Conservation (phyloP, 1,284 basidiomycete species). For the Inonotus obliquus region DNA sequence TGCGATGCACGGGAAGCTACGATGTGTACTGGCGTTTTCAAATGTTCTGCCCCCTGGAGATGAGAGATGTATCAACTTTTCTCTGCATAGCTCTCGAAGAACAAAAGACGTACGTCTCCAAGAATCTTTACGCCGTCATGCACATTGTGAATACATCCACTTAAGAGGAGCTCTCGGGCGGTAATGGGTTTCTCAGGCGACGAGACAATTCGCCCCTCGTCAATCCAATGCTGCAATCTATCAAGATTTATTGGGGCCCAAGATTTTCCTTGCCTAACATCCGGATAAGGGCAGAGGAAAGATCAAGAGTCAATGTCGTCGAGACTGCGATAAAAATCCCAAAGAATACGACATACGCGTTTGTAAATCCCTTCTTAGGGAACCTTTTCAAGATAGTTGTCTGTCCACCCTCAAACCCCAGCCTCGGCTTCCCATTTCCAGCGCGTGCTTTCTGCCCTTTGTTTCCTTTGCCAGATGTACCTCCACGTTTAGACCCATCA, state of each 20-base stretch:
- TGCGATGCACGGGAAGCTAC: conserved; percentile 84
- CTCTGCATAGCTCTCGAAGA: not conserved
- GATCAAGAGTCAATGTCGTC: not conserved
- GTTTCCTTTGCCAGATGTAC: conserved; percentile 89
- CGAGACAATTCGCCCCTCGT: conserved; percentile 76
- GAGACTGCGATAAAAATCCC: not conserved
- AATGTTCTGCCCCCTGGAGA: conserved; percentile 56
- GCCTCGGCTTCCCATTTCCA: conserved; percentile 82
- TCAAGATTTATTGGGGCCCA: conserved; percentile 87
- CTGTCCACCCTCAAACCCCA: conserved; percentile 94
- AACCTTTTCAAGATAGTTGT: conserved; percentile 90
- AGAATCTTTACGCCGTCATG: conserved; percentile 91
- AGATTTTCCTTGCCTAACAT: conserved; percentile 57
- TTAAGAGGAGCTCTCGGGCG: conserved; percentile 77
- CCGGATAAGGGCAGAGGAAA: not conserved
- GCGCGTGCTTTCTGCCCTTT: conserved; percentile 95
- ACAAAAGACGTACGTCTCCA: conserved; percentile 57
- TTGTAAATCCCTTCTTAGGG: conserved; percentile 93
- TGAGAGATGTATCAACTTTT: conserved; percentile 13
- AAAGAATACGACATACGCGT: conserved; percentile 51
- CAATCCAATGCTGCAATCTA: conserved; percentile 88
- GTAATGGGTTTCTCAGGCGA: conserved; percentile 84
- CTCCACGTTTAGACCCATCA: conserved; percentile 85
- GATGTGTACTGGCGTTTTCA: conserved; percentile 77
- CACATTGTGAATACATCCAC: conserved; percentile 84